Evolutionary conservation across 2,329 filamentous ascomycete species (phyloP).

Genomic region (Penicillium sp.): DNA sequence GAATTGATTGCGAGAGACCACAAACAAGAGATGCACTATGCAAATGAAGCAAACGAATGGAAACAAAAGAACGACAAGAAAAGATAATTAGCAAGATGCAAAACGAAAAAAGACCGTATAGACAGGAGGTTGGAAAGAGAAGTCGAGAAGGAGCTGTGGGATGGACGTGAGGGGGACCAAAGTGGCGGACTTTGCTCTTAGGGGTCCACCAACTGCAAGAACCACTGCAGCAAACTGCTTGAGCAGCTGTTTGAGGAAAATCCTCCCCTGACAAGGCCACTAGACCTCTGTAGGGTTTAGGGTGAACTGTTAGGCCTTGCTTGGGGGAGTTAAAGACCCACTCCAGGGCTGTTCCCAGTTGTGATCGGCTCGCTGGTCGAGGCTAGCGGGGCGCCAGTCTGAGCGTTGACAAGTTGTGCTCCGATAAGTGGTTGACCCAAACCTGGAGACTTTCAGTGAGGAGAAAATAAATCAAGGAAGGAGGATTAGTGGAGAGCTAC

Average conservation of each 20-base stretch:
- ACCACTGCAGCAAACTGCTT: conserved; percentile 3
- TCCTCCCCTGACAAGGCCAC: conserved; percentile 18
- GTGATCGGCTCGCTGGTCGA: conserved; percentile 18
- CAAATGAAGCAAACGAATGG: conserved; percentile 1
- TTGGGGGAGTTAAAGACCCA: neutral
- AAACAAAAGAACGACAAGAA: conserved; percentile 12
- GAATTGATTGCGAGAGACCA: neutral
- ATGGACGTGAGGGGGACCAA: conserved; percentile 18
- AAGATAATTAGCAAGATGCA: neutral
- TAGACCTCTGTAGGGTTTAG: neutral
- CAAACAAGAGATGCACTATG: neutral
- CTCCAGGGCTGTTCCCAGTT: conserved; percentile 9
- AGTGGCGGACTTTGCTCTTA: neutral
- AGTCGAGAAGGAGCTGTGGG: neutral
- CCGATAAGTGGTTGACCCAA: neutral
- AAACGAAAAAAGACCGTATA: neutral
- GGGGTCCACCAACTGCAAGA: neutral
- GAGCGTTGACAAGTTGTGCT: neutral
- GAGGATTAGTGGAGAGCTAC: neutral
- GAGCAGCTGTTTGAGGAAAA: conserved; percentile 12
- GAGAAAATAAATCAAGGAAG: conserved; percentile 11
- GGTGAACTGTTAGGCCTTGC: neutral
- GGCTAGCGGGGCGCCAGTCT: conserved; percentile 18
- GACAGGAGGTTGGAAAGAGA: conserved; percentile 17
- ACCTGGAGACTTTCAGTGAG: neutral